Conservation (phyloP, 768 basidiomycete genomes). For the Pisolithus microcarpus region DNA sequence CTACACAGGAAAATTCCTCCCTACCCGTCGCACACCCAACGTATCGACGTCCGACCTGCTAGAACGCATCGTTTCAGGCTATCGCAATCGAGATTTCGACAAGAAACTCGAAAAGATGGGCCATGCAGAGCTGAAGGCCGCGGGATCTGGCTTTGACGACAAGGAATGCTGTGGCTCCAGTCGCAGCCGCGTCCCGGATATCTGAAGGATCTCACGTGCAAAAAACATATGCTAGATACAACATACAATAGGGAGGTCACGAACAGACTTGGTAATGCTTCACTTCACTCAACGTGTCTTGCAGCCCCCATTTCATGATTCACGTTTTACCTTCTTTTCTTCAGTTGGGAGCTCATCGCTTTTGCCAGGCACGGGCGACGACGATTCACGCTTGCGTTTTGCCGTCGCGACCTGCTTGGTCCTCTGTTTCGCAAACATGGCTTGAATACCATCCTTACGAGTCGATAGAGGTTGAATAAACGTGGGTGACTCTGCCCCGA, state of each 20-base stretch:
- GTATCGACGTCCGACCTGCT: conserved; percentile 91
- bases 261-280: too few species aligned
- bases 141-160: conserved; percentile 30
- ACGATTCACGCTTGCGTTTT: conserved; percentile 26
- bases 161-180: neutral
- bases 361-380: conserved; percentile 4
- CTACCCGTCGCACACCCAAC: conserved; percentile 90
- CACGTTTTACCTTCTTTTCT: conserved; percentile 18
- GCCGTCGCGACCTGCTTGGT: conserved; percentile 12
- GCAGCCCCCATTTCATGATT: conserved; percentile 1
- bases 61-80: conserved; percentile 84
- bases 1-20: conserved; percentile 79
- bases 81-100: conserved; percentile 81
- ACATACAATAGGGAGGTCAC: too few species aligned
- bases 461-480: conserved; percentile 76
- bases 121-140: conserved; percentile 57
- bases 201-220: neutral
- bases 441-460: conserved; percentile 81
- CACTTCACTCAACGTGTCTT: neutral
- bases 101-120: conserved; percentile 86
- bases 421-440: conserved; percentile 69
- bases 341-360: conserved; percentile 6
- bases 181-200: conserved; percentile 1
- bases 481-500: conserved; percentile 73
- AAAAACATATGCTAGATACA: neutral